These are phyloP conservation scores for Scheffersomyces cryptocercus DNA, from an alignment of 1,139 yeast species.

Conservation along the genomic window DNA sequence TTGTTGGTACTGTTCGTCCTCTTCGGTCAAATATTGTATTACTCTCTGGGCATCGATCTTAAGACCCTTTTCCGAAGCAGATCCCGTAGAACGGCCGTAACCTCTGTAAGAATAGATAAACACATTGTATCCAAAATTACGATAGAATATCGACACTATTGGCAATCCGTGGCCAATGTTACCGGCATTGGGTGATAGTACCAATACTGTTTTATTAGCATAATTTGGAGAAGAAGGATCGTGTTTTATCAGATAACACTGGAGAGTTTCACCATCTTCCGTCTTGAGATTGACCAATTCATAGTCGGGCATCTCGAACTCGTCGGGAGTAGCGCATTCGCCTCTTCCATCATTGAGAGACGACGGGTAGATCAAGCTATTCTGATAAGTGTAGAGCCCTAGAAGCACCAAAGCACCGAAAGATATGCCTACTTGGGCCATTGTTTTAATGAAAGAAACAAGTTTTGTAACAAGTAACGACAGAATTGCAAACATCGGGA, in stretches of 20 bases:
- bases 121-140: conserved; percentile 71
- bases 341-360: conserved; percentile 76
- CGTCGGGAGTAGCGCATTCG: conserved; percentile 76
- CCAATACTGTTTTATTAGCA: conserved; percentile 66
- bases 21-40: conserved; percentile 55
- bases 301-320: conserved; percentile 63
- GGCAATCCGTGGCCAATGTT: conserved; percentile 94
- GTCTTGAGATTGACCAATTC: conserved; percentile 65
- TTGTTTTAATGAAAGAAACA: conserved; percentile 10
- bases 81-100: conserved; percentile 83
- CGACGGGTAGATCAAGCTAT: conserved; percentile 76
- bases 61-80: conserved; percentile 74
- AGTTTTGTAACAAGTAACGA: conserved; percentile 5
- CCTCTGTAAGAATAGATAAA: conserved; percentile 89
- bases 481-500: conserved; percentile 1
- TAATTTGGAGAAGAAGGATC: conserved; percentile 43
- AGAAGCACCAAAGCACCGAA: conserved; percentile 43
- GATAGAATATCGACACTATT: conserved; percentile 69
- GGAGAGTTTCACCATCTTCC: conserved; percentile 57
- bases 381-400: conserved; percentile 69
- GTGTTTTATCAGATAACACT: conserved; percentile 50
- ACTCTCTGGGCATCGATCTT: conserved; percentile 81
- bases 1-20: conserved; percentile 51
- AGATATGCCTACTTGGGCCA: conserved; percentile 31
- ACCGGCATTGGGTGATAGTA: conserved; percentile 94